Evolutionary conservation across 176 grass and related monocot genomes (phyloP).

Genomic region (Oryza brachyantha): DNA sequence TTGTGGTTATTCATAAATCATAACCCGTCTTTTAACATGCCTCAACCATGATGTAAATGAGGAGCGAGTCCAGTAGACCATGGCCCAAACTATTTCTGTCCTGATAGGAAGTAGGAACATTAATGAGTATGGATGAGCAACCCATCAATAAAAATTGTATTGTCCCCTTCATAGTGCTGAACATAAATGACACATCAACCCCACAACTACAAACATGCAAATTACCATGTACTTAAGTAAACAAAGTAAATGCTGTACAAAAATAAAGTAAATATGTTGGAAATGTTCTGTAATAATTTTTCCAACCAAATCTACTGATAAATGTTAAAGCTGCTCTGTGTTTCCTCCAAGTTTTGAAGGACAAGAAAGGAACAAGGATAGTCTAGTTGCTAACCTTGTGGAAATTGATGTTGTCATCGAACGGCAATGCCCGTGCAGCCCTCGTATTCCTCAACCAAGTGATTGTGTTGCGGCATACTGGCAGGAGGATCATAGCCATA

Average conservation of each 20-base stretch:
- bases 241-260: background rate
- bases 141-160: slow-evolving; percentile 8
- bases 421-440: slow-evolving; percentile 70
- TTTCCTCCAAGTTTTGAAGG: background rate
- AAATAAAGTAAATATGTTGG: background rate
- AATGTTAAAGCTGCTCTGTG: background rate
- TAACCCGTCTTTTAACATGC: background rate
- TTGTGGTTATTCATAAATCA: background rate
- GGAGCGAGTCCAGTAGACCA: background rate
- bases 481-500: slow-evolving; percentile 90
- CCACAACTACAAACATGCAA: background rate
- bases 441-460: slow-evolving; percentile 89
- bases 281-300: background rate
- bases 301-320: background rate
- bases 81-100: background rate
- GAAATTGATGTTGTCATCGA: slow-evolving; percentile 94
- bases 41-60: background rate
- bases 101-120: background rate
- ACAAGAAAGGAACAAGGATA: background rate
- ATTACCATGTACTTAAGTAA: background rate
- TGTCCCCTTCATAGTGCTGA: background rate
- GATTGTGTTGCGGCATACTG: slow-evolving; percentile 93
- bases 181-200: background rate
- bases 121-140: background rate
- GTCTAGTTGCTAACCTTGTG: slow-evolving; percentile 67